Percentiles rank a stretch among this genome's conserved stretches.
These are phyloP conservation scores for Glycine tomentella DNA, from an alignment of 306 rosid species.

Conservation along the genomic window DNA sequence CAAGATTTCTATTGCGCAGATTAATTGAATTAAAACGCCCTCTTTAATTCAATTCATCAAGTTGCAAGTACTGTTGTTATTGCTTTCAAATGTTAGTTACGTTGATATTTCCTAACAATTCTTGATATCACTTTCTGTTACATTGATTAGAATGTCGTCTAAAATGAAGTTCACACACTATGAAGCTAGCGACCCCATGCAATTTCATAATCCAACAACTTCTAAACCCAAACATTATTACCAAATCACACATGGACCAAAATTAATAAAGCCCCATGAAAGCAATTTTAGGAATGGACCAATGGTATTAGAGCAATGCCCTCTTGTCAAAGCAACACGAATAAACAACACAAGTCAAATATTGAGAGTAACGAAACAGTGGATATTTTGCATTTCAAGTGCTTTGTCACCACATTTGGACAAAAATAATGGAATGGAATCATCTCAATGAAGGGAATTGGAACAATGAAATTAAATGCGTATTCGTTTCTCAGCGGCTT, in stretches of 20 bases:
- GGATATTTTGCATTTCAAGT: slow-evolving; percentile 55
- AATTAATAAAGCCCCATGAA: slow-evolving; percentile 40
- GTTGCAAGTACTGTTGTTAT: no score
- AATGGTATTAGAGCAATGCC: slow-evolving; percentile 49
- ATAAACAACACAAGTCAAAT: no score
- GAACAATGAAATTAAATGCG: slow-evolving; percentile 45
- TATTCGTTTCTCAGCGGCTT: slow-evolving; percentile 53
- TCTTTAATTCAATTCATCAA: no score
- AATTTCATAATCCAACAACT: slow-evolving; percentile 26
- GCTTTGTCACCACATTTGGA: slow-evolving; percentile 48
- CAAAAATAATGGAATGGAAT: slow-evolving; percentile 36
- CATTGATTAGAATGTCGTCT: background rate
- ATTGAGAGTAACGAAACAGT: slow-evolving; percentile 59
- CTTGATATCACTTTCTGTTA: background rate
- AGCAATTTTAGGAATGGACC: slow-evolving; percentile 43
- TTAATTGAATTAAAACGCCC: no score
- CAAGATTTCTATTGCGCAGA: no score
- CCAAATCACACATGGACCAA: slow-evolving; percentile 39
- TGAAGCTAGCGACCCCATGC: background rate
- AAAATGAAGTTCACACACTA: background rate
- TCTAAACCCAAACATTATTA: slow-evolving; percentile 33
- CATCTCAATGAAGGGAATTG: slow-evolving; percentile 27
- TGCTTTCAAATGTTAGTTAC: slow-evolving; percentile 15
- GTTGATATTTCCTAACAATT: slow-evolving; percentile 19
- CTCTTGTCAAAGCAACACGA: slow-evolving; percentile 55